These are phyloP conservation scores for Notholithocarpus densiflorus DNA, from an alignment of 306 rosid species.

Conservation along the genomic window DNA sequence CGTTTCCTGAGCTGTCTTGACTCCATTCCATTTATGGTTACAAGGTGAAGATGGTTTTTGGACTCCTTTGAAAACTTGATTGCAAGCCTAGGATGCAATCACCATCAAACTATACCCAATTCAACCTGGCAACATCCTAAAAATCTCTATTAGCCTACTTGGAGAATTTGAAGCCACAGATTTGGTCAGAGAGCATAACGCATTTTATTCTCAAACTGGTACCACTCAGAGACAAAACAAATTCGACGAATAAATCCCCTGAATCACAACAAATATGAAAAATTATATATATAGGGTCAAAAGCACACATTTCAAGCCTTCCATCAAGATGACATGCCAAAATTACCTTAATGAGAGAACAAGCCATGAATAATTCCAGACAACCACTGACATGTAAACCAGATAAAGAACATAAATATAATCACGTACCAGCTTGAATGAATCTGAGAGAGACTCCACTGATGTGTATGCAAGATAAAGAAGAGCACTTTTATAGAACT, in stretches of 20 bases:
- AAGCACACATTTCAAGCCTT: not conserved
- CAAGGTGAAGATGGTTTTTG: too few relatives aligned
- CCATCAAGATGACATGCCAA: not conserved
- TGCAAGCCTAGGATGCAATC: not conserved
- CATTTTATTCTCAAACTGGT: not conserved
- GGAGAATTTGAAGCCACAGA: not conserved
- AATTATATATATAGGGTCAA: not conserved
- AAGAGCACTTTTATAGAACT: constrained; percentile 98
- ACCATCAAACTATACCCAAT: not conserved
- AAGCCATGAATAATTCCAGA: not conserved
- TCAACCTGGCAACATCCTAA: not conserved
- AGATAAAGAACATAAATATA: not conserved
- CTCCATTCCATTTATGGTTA: too few relatives aligned
- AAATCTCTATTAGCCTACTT: not conserved
- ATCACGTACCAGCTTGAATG: constrained; percentile 85
- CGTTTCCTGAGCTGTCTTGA: not conserved
- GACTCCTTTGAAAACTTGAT: not conserved
- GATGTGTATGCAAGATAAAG: constrained; percentile 95
- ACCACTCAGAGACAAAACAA: not conserved
- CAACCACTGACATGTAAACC: not conserved
- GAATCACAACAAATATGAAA: not conserved
- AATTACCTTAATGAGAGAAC: not conserved
- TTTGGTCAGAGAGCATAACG: not conserved
- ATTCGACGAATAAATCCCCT: not conserved
- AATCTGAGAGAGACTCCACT: constrained; percentile 96